These are phyloP conservation scores for Nigrospora sphaerica DNA, from an alignment of 2,329 filamentous ascomycete genomes.

Conservation along the genomic window DNA sequence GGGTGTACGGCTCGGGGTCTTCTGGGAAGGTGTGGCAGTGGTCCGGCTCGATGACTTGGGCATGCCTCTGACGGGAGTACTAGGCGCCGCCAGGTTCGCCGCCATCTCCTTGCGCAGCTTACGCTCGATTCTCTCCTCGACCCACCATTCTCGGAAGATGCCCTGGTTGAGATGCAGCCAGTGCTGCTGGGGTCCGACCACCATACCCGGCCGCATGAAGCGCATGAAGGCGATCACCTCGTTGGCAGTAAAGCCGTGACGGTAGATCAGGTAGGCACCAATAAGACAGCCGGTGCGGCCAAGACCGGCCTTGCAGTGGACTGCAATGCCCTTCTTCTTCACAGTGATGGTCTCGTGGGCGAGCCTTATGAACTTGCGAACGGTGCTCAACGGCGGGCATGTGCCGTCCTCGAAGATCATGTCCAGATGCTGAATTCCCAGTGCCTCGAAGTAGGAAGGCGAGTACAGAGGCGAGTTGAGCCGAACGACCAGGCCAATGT, in stretches of 20 bases:
- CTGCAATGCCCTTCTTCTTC: conserved; percentile 87
- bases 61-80: conserved; percentile 55
- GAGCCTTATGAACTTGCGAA: conserved; percentile 89
- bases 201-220: conserved; percentile 98
- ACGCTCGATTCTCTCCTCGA: conserved; percentile 75
- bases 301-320: conserved; percentile 96
- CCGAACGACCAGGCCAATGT: conserved; percentile 88
- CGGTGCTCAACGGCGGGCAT: conserved; percentile 81
- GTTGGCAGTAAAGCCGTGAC: conserved; percentile 94
- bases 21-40: conserved; percentile 78
- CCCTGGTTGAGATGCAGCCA: conserved; percentile 98
- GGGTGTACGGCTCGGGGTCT: conserved; percentile 69
- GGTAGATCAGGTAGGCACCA: conserved; percentile 94
- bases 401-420: conserved; percentile 99
- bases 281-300: conserved; percentile 94
- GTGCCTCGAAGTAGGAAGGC: conserved; percentile 90
- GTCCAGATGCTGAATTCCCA: conserved; percentile 92
- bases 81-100: conserved; percentile 37
- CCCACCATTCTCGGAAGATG: conserved; percentile 98
- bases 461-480: conserved; percentile 95
- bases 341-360: conserved; percentile 91
- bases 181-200: conserved; percentile 96
- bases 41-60: conserved; percentile 52
- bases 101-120: conserved; percentile 55
- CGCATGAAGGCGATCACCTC: conserved; percentile 98